Evolutionary conservation across 371 early-diverging fungal genomes (phyloP), one percentile per base, ranked within the genome.

Genomic region (Mortierella sp.): DNA sequence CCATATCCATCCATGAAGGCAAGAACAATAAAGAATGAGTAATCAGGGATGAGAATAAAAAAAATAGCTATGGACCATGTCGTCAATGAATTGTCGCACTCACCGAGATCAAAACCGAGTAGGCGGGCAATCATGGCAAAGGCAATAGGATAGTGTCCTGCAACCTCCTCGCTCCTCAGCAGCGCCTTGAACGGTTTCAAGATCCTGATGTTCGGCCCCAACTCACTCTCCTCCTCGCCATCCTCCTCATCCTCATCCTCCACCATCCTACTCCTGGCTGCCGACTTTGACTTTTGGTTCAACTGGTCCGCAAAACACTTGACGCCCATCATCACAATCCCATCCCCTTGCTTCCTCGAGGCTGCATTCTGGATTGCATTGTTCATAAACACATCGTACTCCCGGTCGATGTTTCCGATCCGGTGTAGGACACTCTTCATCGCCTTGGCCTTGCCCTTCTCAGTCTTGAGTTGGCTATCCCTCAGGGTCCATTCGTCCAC

Each of bases 291-390:
- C 22, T 48, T 64, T 43, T 43, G 29, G 40, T 72, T 76, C 29
- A 71, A 50, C 45, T 80, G 82, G 1, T 82, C 82, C 4, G 78
- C 82, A 74, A 82, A 82, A 34, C 82, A 82, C 41, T 82, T 82
- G 47, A 82, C 82, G 0, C 82, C 82, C 82, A 82, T 82, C 82
- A 82, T 82, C n/a, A 82, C 50, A 40, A 82, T 77, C 1, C 82
- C 82, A 34, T 82, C 82, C 4, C 82, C 78, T 66, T 82, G 82
- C 26, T 82, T 82, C 61, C 78, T 66, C 26, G 82, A 82, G 0
- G 82, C 82, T 11, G 82, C 82, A 48, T 82, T 82, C 64, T 82
- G 82, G 68, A 82, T 82, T 14, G 82, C 77, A 50, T 82, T 82
- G 66, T 82, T 82, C 78, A 82, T 74, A 66, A 82, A 82, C 45